Evolutionary conservation across 768 basidiomycete genomes (phyloP), one percentile per base, ranked within the genome.

Genomic region (Lactarius deliciosus): DNA sequence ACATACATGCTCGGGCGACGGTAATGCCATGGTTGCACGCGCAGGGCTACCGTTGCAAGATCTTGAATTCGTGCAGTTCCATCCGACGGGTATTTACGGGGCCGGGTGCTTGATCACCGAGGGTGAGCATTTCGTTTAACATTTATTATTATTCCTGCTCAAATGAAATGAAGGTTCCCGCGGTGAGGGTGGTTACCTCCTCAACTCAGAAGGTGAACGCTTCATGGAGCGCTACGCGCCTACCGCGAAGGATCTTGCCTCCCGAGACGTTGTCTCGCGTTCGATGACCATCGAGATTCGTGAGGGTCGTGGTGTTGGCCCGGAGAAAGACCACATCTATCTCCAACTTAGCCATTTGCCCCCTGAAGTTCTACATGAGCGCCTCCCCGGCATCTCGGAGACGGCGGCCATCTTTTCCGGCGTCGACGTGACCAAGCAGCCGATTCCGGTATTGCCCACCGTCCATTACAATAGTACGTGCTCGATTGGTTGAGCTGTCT

Each of bases 141-240:
- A 45, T 20, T 61, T 16, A n/a, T n/a, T n/a, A n/a, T n/a, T n/a
- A n/a, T n/a, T 60, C 59, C 20, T 59, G 50, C 59, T 69, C 54
- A 63, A 53, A 45, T 13, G 25, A 65, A 30, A 40, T 40, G 67
- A 71, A 95, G 96, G 96, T 72, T 98, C 97, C 71, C 94, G 97
- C 77, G 97, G 97, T 74, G 97, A 99, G 79, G 97, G 97, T 81
- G 97, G 97, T 70, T 98, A 98, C 80, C 83, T 99, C 70, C 81
- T 99, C 75, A 98, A 99, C 82, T 92, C 94, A 10, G 91, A 98
- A 82, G 97, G 97, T 76, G 97, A 99, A 79, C 91, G 97, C 66
- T 99, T 99, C 83, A 99, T 99, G 97, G 96, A 98, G 79, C 93
- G 96, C 77, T 98, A 98, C 77, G 97, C 97, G 0, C 97, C 97